Percentiles rank a stretch among this genome's conserved stretches.
Conservation (phyloP, 768 basidiomycete species). For the Lactarius sp. region DNA sequence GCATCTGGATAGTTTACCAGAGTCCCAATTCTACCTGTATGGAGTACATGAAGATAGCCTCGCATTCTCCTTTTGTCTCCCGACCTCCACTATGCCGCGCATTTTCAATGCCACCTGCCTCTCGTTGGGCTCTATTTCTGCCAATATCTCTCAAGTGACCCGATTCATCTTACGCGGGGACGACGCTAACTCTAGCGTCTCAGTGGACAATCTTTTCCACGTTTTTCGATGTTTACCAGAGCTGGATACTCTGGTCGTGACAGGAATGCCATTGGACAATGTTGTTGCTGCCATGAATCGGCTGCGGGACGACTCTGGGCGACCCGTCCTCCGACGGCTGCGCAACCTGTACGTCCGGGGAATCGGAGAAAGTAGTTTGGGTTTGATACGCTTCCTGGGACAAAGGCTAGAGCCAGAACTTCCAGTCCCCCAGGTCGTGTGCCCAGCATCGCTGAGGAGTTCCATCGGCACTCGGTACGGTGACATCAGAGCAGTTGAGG, state of each 20-base stretch:
- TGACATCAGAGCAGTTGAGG: slow-evolving; percentile 14
- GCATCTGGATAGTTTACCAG: slow-evolving; percentile 20
- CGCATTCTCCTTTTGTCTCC: slow-evolving; percentile 18
- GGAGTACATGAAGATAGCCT: slow-evolving; percentile 14
- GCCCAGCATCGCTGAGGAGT: slow-evolving; percentile 9
- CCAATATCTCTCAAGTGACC: slow-evolving; percentile 12
- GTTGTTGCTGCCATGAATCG: slow-evolving; percentile 17
- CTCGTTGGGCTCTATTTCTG: slow-evolving; percentile 12
- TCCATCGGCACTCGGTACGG: slow-evolving; percentile 15
- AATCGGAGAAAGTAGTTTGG: slow-evolving; percentile 12
- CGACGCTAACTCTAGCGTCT: slow-evolving; percentile 16
- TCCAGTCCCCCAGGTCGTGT: slow-evolving; percentile 18
- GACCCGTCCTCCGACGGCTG: slow-evolving; percentile 10
- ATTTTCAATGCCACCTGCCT: slow-evolving; percentile 11
- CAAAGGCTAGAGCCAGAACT: slow-evolving; percentile 21
- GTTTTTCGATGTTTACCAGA: slow-evolving; percentile 18
- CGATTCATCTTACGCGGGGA: slow-evolving; percentile 18
- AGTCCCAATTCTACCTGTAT: slow-evolving; percentile 20
- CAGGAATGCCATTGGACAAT: slow-evolving; percentile 18
- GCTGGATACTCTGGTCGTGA: slow-evolving; percentile 18
- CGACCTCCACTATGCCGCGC: slow-evolving; percentile 10
- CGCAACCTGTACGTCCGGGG: slow-evolving; percentile 14
- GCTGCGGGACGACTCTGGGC: slow-evolving; percentile 13
- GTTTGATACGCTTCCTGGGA: slow-evolving; percentile 17
- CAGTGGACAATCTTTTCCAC: slow-evolving; percentile 10